A percentile compares a stretch with the other conserved stretches of the same genome.
phyloP scores from a whole-genome alignment of 345 rosid genomes.

The Excoecaria agallocha region DNA sequence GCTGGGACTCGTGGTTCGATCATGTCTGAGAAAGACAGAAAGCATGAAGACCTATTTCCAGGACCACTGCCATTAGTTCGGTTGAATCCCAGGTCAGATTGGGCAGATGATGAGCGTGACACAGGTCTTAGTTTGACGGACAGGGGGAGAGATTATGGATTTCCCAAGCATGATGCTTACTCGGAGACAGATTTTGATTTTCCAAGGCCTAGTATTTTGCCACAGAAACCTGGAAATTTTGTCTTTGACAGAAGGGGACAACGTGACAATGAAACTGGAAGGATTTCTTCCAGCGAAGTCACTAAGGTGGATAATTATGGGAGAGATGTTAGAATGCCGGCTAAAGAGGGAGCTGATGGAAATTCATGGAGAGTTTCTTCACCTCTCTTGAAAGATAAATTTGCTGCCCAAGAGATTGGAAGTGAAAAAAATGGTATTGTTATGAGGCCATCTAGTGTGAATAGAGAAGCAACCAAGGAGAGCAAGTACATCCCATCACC shows the following conservation, averaged over 20 bases:
- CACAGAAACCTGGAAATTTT: conserved; percentile 56
- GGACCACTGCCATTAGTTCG: conserved; percentile 77
- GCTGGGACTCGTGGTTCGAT: conserved; percentile 37
- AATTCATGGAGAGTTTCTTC: conserved; percentile 70
- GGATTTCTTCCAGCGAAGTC: conserved; percentile 60
- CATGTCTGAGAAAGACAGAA: conserved; percentile 44
- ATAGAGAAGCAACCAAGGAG: conserved; percentile 54
- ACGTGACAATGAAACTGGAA: conserved; percentile 62
- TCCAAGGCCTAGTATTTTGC: conserved; percentile 56
- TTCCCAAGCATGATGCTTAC: conserved; percentile 55
- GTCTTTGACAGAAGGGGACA: conserved; percentile 53
- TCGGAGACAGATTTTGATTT: conserved; percentile 79
- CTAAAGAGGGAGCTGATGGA: conserved; percentile 64
- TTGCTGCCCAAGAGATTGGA: conserved; percentile 41
- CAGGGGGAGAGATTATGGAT: conserved; percentile 59
- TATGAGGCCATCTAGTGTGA: conserved; percentile 45
- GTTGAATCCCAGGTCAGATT: conserved; percentile 86
- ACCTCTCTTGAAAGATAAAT: conserved; percentile 45
- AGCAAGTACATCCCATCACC: conserved; percentile 46
- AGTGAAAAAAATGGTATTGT: conserved; percentile 42
- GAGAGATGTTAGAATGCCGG: conserved; percentile 43
- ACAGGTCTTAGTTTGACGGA: conserved; percentile 66
- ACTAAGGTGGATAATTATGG: conserved; percentile 38
- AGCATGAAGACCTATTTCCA: conserved; percentile 57
- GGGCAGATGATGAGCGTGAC: conserved; percentile 99